Percentiles rank a stretch among this genome's conserved stretches.
Evolutionary conservation across 805 yeast genomes (phyloP).

Genomic region (Torulaspora maleeae): DNA sequence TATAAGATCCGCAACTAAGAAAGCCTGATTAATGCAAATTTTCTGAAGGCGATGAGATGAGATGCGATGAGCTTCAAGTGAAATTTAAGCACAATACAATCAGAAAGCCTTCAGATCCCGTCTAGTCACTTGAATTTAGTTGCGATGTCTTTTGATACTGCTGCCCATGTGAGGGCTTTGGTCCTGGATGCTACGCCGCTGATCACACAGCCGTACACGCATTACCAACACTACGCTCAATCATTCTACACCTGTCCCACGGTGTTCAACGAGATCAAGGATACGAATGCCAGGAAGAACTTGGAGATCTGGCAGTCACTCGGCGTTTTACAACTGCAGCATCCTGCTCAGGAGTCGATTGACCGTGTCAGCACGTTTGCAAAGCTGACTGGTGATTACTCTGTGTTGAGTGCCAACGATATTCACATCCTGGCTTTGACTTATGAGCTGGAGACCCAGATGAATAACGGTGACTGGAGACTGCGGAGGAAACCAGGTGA

Average conservation of each 20-base stretch:
- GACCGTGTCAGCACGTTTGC: constrained; percentile 71
- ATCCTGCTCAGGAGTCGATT: constrained; percentile 64
- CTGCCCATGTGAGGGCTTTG: constrained; percentile 47
- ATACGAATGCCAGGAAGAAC: constrained; percentile 77
- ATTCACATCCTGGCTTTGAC: constrained; percentile 87
- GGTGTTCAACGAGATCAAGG: constrained; percentile 79
- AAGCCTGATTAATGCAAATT: neutral
- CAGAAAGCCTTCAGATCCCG: too few species aligned
- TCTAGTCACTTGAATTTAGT: neutral
- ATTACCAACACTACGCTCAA: constrained; percentile 64
- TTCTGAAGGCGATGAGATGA: constrained; percentile 7
- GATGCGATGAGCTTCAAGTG: constrained; percentile 20
- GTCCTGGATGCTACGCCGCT: constrained; percentile 95
- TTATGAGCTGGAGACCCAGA: constrained; percentile 76
- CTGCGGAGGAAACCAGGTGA: constrained; percentile 73
- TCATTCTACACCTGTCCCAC: constrained; percentile 88
- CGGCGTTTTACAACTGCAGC: constrained; percentile 62
- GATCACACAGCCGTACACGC: constrained; percentile 75
- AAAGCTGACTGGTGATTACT: constrained; percentile 82
- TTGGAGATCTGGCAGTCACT: constrained; percentile 65
- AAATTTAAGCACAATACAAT: neutral
- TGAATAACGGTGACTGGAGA: constrained; percentile 63
- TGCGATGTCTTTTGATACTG: constrained; percentile 6
- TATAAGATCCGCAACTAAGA: neutral
- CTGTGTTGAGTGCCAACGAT: constrained; percentile 87